Conservation (phyloP, 768 basidiomycete genomes). For the Antrodiella citrinella region DNA sequence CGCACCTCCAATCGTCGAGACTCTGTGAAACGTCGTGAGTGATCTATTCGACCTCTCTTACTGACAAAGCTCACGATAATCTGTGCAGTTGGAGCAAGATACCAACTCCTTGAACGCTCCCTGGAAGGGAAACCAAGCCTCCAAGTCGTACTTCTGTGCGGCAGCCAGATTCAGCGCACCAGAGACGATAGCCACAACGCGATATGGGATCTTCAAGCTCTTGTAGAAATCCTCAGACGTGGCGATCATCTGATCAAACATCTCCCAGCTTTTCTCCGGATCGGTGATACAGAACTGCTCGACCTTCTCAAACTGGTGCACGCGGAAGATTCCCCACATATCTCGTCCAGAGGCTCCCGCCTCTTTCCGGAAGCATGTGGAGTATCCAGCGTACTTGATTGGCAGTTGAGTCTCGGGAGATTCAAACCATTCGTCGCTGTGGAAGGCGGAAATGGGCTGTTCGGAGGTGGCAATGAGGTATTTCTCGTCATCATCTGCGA, state of each 20-base stretch:
- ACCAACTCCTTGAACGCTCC: conserved; percentile 94
- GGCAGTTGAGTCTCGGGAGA: conserved; percentile 89
- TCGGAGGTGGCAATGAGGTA: conserved; percentile 99
- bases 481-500: conserved; percentile 88
- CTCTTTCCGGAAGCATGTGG: conserved; percentile 98
- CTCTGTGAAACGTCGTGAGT: conserved; percentile 43
- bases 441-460: conserved; percentile 94
- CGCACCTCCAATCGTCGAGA: conserved; percentile 87
- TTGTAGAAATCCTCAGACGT: conserved; percentile 95
- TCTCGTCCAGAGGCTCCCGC: conserved; percentile 96
- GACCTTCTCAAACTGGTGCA: conserved; percentile 99
- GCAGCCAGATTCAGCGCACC: conserved; percentile 96
- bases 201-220: conserved; percentile 87
- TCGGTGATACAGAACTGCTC: conserved; percentile 96
- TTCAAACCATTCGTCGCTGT: conserved; percentile 97
- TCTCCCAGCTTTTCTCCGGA: conserved; percentile 90
- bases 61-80: conserved; percentile 72
- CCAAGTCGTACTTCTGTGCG: conserved; percentile 93
- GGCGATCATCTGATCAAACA: conserved; percentile 85
- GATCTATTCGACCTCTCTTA: background rate
- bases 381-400: conserved; percentile 79
- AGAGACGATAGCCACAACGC: conserved; percentile 90
- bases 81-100: conserved; percentile 96
- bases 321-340: conserved; percentile 99
- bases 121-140: conserved; percentile 99